A percentile compares a stretch with the other conserved stretches of the same genome.
phyloP scores from a whole-genome alignment of 768 basidiomycete species.

The Mycena albidolilacea region DNA sequence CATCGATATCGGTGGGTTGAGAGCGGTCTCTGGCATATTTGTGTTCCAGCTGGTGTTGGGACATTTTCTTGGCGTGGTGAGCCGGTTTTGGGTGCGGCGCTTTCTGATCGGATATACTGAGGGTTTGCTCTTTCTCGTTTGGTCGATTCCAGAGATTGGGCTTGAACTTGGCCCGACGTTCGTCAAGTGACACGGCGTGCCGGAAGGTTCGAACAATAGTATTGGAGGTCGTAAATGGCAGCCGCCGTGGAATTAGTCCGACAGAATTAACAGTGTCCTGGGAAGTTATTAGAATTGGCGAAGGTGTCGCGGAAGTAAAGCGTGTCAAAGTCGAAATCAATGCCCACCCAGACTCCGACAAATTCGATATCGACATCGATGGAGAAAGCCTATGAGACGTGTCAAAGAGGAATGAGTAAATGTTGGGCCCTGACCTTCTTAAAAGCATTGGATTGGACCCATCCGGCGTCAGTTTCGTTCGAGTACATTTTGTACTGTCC shows the following conservation, averaged over 20 bases:
- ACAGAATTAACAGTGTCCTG: conserved; percentile 73
- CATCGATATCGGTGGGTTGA: conserved; percentile 57
- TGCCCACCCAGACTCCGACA: conserved; percentile 64
- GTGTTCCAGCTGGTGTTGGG: conserved; percentile 43
- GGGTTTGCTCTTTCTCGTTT: conserved; percentile 48
- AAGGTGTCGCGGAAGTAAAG: conserved; percentile 6
- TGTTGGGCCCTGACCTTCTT: conserved; percentile 46
- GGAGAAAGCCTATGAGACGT: conserved; percentile 53
- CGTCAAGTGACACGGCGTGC: conserved; percentile 70
- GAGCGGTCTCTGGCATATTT: conserved; percentile 42
- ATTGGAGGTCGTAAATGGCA: conserved; percentile 65
- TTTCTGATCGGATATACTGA: conserved; percentile 42
- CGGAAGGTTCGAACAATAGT: conserved; percentile 63
- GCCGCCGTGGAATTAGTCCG: conserved; percentile 57
- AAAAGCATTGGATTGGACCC: conserved; percentile 53
- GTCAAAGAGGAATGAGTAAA: neutral
- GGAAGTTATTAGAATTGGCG: neutral
- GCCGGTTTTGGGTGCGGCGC: conserved; percentile 8
- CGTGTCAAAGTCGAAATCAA: neutral
- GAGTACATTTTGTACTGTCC: conserved; percentile 2
- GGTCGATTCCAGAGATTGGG: conserved; percentile 58
- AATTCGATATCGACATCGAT: conserved; percentile 63
- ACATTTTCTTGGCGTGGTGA: conserved; percentile 24
- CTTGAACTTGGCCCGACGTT: conserved; percentile 67
- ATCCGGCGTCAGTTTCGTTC: conserved; percentile 42